These are phyloP conservation scores for Sarocladiaceae sp. DNA, from an alignment of 2,329 filamentous ascomycete species.

Conservation along the genomic window DNA sequence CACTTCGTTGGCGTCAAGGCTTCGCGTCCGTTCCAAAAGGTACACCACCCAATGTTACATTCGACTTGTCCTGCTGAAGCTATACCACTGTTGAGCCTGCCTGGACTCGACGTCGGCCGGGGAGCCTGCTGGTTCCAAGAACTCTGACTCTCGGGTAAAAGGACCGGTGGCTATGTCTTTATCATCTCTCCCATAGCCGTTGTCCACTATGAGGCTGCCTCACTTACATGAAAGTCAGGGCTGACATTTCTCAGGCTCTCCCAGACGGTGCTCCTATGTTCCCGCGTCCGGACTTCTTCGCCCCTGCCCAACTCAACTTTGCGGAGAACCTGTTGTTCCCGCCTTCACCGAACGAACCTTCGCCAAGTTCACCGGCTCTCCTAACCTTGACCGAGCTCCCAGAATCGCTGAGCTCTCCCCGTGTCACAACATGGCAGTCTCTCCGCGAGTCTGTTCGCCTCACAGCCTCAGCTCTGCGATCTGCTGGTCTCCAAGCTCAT, in stretches of 20 bases:
- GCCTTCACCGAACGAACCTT: slow-evolving; percentile 28
- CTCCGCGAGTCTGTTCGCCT: slow-evolving; percentile 72
- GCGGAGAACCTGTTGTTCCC: slow-evolving; percentile 93
- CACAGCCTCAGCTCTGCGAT: slow-evolving; percentile 68
- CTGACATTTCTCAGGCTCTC: slow-evolving; percentile 52
- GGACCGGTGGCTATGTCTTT: no score
- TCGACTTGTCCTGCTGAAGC: no score
- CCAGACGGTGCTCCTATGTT: slow-evolving; percentile 68
- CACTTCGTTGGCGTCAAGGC: slow-evolving; percentile 73
- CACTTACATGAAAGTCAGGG: not conserved
- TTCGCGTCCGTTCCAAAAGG: slow-evolving; percentile 57
- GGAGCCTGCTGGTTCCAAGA: no score
- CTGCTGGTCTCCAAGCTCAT: slow-evolving; percentile 52
- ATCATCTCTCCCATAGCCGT: no score
- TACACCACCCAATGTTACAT: slow-evolving; percentile 26
- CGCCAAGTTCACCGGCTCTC: slow-evolving; percentile 63
- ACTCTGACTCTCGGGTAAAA: no score
- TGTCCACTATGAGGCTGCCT: no score
- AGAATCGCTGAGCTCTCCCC: slow-evolving; percentile 42
- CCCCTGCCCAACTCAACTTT: slow-evolving; percentile 78
- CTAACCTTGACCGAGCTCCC: slow-evolving; percentile 76
- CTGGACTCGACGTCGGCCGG: no score
- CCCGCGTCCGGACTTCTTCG: slow-evolving; percentile 82
- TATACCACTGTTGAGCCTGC: no score
- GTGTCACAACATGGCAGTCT: slow-evolving; percentile 66